These are phyloP conservation scores for Haemoproteus tartakovskyi DNA, from an alignment of 169 alveolate species.

Conservation along the genomic window DNA sequence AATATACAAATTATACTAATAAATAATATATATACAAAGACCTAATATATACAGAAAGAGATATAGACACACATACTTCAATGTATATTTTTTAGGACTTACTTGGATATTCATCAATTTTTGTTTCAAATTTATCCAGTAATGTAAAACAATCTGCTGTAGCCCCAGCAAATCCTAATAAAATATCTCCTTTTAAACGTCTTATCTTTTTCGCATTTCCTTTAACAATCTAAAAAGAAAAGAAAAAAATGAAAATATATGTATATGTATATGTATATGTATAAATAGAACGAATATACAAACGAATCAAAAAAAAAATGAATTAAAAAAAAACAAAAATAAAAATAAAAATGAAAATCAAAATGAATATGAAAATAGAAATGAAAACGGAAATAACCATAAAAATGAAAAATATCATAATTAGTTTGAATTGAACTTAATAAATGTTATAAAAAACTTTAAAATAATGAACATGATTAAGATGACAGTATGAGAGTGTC, in stretches of 20 bases:
- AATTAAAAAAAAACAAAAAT: too few species aligned
- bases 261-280: background rate
- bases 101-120: constrained; percentile 82
- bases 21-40: background rate
- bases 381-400: too few species aligned
- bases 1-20: too few species aligned
- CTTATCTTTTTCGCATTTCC: constrained; percentile 75
- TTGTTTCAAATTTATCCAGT: constrained; percentile 77
- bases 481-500: too few species aligned
- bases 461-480: too few species aligned
- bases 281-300: background rate
- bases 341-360: too few species aligned
- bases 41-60: too few species aligned
- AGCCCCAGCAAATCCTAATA: constrained; percentile 84
- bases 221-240: constrained; percentile 66
- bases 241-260: background rate
- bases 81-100: constrained; percentile 2
- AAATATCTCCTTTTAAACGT: constrained; percentile 67
- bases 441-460: too few species aligned
- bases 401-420: too few species aligned
- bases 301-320: too few species aligned
- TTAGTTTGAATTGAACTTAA: too few species aligned
- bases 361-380: too few species aligned
- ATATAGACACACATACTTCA: background rate
- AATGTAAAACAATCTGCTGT: constrained; percentile 84